Evolutionary conservation across 495 filamentous ascomycete species (phyloP).

Genomic region (Aspergillus cavernicola): DNA sequence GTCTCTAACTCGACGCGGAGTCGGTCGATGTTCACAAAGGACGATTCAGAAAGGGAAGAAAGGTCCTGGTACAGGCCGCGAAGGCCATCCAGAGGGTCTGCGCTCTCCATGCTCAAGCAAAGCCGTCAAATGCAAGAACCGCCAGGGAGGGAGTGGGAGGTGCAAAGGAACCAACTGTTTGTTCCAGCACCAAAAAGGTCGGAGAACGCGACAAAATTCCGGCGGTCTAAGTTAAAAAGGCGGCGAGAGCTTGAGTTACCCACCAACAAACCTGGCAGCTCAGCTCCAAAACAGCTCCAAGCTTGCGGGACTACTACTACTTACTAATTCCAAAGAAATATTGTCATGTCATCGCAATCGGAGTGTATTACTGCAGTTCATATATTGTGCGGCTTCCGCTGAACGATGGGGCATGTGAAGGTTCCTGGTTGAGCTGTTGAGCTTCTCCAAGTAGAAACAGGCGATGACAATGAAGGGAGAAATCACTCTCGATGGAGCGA

Average conservation of each 20-base stretch:
- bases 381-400: neutral
- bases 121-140: conserved; percentile 15
- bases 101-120: conserved; percentile 55
- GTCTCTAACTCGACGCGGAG: conserved; percentile 64
- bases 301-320: too few relatives aligned
- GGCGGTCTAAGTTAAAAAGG: conserved; percentile 23
- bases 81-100: conserved; percentile 61
- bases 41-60: conserved; percentile 57
- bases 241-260: conserved; percentile 14
- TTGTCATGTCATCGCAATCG: too few relatives aligned
- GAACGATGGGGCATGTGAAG: neutral
- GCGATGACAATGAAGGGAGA: conserved; percentile 28
- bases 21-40: conserved; percentile 58
- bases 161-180: conserved; percentile 27
- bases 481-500: conserved; percentile 37
- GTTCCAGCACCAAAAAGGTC: conserved; percentile 27
- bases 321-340: too few relatives aligned
- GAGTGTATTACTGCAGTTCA: too few relatives aligned
- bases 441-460: neutral
- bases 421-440: conserved; percentile 3
- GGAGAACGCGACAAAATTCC: conserved; percentile 43
- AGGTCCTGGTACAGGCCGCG: conserved; percentile 78
- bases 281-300: neutral
- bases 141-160: conserved; percentile 22
- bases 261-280: conserved; percentile 9